Conservation (phyloP, 1,139 yeast genomes). For the Yamadazyma membranifaciens region DNA sequence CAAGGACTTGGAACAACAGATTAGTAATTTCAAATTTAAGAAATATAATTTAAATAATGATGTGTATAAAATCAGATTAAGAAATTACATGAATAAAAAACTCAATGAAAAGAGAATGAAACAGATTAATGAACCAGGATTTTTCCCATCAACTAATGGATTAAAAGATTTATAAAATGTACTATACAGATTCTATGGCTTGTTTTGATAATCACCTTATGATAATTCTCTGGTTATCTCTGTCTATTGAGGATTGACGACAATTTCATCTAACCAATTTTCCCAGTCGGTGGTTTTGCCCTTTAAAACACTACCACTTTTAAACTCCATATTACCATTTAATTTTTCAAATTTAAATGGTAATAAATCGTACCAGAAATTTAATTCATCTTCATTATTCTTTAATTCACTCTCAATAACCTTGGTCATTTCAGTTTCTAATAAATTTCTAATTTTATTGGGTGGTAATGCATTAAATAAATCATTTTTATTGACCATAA, state of each 20-base stretch:
- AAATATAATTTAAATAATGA: slow-evolving; percentile 49
- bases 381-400: slow-evolving; percentile 29
- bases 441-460: slow-evolving; percentile 50
- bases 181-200: too few relatives aligned
- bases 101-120: slow-evolving; percentile 37
- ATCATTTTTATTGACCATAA: slow-evolving; percentile 84
- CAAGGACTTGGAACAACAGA: slow-evolving; percentile 19
- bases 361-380: slow-evolving; percentile 41
- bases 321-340: slow-evolving; percentile 71
- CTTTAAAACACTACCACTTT: slow-evolving; percentile 67
- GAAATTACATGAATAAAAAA: slow-evolving; percentile 38
- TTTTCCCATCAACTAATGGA: slow-evolving; percentile 43
- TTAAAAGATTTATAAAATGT: slow-evolving; percentile 6
- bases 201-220: too few relatives aligned
- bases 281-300: slow-evolving; percentile 60
- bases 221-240: too few relatives aligned
- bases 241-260: slow-evolving; percentile 42
- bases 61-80: slow-evolving; percentile 53
- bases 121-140: slow-evolving; percentile 39
- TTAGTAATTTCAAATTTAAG: slow-evolving; percentile 38
- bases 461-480: slow-evolving; percentile 79
- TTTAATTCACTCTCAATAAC: slow-evolving; percentile 47
- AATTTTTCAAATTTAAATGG: slow-evolving; percentile 60
- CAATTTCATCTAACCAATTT: slow-evolving; percentile 76
- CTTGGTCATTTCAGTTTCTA: slow-evolving; percentile 65